Base-by-base conservation (phyloP, 768 basidiomycete species). In the Clitopilus passeckerianus region DNA sequence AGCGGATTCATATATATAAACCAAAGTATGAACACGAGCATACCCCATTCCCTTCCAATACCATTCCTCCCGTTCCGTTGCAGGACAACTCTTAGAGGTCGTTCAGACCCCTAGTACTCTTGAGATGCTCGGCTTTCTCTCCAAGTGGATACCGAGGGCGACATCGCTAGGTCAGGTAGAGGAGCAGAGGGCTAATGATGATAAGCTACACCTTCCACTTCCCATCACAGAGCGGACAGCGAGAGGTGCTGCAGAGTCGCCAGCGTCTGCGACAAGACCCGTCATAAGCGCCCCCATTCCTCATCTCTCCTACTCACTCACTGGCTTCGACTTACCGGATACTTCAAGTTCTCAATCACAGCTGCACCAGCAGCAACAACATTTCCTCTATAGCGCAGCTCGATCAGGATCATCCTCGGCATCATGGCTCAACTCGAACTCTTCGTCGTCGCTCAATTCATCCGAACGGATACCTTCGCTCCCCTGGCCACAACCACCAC, bases 261-360 rank as follows among this genome's bases (percentile, higher is more conserved):
- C 52, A 61, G 57, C 34, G 34, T 62, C 43, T 52, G 60, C 33
- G 60, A 62, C 33, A 58, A 61, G 22, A 59, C 65, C 54, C n/a
- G 62, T 62, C 46, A 75, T 76, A 57, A 76, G 75, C 58, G 57
- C 70, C 34, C 74, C 75, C 34, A 74, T 76, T 53, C 72, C 71
- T 2, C 67, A 71, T 12, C 66, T 68, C 5, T 65, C 70, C 5
- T 68, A 66, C 56, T 71, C 74, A 1, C 64, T 75, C n/a, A 73
- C 74, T 1, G 75, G 74, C 1, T 68, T 72, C 37, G 68, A 72
- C 14, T 41, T 41, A 9, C 37, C 30, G 53, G 61, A 54, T 30
- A 30, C 3, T 30, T 30, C 27, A 7, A 30, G 27, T 30, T 27
- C 63, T 69, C 27, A 56, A 60, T 54, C 56, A 57, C 27, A 30